phyloP scores from a whole-genome alignment of 176 grass and related monocot species.

The Carex cristatella region DNA sequence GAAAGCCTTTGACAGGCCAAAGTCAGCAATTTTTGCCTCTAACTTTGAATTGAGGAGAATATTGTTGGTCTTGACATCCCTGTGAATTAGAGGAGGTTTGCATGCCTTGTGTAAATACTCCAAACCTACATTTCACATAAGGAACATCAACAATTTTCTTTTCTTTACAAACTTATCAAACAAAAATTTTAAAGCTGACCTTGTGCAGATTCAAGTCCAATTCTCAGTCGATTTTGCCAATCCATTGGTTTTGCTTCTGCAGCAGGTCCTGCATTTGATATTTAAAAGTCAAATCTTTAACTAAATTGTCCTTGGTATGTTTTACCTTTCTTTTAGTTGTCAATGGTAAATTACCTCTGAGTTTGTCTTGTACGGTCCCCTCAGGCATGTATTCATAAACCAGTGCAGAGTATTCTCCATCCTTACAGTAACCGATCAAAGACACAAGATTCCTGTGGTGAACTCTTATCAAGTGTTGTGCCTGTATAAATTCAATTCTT shows the following conservation, averaged over 20 bases:
- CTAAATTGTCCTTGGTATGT: neutral
- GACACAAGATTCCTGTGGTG: constrained; percentile 57
- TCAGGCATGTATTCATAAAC: constrained; percentile 54
- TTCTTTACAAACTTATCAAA: neutral
- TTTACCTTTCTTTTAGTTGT: neutral
- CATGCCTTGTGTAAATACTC: constrained; percentile 51
- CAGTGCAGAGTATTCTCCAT: constrained; percentile 32
- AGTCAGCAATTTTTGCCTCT: constrained; percentile 54
- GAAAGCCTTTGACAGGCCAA: constrained; percentile 47
- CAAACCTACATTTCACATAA: constrained; percentile 22
- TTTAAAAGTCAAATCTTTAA: neutral
- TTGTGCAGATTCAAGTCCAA: constrained; percentile 51
- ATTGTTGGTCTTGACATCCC: constrained; percentile 52
- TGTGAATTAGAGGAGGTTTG: constrained; percentile 32
- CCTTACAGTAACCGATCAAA: constrained; percentile 53
- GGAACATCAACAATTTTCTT: neutral
- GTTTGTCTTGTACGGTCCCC: constrained; percentile 33
- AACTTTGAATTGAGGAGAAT: constrained; percentile 43
- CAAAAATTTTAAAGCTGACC: constrained; percentile 14
- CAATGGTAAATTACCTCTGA: constrained; percentile 38
- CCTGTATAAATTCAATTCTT: constrained; percentile 29
- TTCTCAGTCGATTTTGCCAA: constrained; percentile 35
- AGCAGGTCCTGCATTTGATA: constrained; percentile 24
- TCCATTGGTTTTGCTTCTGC: constrained; percentile 16
- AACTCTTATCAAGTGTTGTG: constrained; percentile 33